A percentile compares a stretch with the other conserved stretches of the same genome.
phyloP scores from a whole-genome alignment of 495 filamentous ascomycete genomes.

The Darksidea phi region DNA sequence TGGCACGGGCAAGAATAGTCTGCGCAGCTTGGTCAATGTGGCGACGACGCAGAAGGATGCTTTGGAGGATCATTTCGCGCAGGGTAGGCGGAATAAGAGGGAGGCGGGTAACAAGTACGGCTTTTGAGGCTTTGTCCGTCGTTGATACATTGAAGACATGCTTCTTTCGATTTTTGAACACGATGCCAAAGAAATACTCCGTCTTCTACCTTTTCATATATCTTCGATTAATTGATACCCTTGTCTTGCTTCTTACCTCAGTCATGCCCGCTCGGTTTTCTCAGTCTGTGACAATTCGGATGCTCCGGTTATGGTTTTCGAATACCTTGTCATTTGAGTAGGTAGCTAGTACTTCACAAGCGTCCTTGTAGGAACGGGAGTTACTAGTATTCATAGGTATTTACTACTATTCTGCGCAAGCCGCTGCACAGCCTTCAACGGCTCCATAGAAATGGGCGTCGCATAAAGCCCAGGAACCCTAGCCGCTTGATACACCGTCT shows the following conservation, averaged over 20 bases:
- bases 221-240: not conserved
- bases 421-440: not conserved
- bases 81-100: constrained; percentile 67
- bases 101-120: constrained; percentile 83
- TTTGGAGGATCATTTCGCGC: constrained; percentile 83
- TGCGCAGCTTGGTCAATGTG: constrained; percentile 82
- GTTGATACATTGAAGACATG: not conserved
- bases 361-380: too few species aligned
- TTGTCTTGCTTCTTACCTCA: not conserved
- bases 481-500: constrained; percentile 15
- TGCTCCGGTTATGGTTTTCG: too few species aligned
- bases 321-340: too few species aligned
- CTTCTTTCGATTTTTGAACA: not conserved
- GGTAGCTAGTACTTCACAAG: too few species aligned
- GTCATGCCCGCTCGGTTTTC: too few species aligned
- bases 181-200: too few species aligned
- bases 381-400: too few species aligned
- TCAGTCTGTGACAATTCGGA: too few species aligned
- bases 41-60: constrained; percentile 76
- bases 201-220: not conserved
- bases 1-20: constrained; percentile 76
- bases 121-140: constrained; percentile 53
- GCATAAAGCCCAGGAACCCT: constrained; percentile 22
- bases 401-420: constrained; percentile 12
- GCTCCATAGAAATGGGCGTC: constrained; percentile 13